phyloP scores from a whole-genome alignment of 768 basidiomycete genomes.

The Leccinum aurantiacum region DNA sequence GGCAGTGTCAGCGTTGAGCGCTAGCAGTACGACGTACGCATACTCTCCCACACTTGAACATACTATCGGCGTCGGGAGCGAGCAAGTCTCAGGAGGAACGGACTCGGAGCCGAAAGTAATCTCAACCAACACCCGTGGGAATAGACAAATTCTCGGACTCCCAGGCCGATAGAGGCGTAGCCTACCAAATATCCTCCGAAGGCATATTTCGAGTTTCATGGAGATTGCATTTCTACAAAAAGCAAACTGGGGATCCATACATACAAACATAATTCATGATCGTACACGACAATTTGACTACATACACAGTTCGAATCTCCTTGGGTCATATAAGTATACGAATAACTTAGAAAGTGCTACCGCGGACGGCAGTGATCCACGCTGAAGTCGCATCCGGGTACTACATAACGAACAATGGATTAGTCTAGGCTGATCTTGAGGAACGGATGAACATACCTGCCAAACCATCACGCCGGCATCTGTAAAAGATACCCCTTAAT shows the following conservation, averaged over 20 bases:
- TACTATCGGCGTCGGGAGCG: background rate
- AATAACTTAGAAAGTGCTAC: background rate
- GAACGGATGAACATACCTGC: constrained; percentile 28
- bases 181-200: no score
- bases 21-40: background rate
- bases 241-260: background rate
- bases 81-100: no score
- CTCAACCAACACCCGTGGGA: no score
- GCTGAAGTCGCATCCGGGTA: constrained; percentile 34
- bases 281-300: background rate
- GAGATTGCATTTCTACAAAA: no score
- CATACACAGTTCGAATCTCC: background rate
- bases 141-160: no score
- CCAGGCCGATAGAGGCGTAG: no score
- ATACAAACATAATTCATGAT: background rate
- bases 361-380: constrained; percentile 35
- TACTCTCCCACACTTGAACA: background rate
- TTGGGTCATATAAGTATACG: background rate
- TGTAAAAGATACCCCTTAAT: constrained; percentile 18
- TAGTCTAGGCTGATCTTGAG: background rate
- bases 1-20: no score
- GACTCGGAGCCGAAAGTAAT: no score
- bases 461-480: constrained; percentile 41
- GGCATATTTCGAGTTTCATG: no score
- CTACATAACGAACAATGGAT: constrained; percentile 11